phyloP scores from a whole-genome alignment of 1,139 yeast species.

The Saccharomyces hybrid region DNA sequence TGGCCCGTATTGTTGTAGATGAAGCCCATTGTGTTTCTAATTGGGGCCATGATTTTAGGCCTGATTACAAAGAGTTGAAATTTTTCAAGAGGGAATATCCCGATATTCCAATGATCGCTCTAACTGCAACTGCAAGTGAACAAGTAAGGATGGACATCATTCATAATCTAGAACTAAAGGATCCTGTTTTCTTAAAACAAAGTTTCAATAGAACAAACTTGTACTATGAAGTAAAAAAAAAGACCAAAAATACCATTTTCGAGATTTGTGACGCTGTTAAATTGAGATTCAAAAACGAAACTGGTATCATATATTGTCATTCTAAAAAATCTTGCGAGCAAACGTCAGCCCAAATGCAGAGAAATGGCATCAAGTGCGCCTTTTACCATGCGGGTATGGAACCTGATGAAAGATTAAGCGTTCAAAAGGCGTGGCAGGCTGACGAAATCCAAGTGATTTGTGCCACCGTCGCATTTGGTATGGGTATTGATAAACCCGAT shows the following conservation, averaged over 20 bases:
- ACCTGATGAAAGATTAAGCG: slow-evolving; percentile 59
- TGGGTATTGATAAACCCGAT: slow-evolving; percentile 97
- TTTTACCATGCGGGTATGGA: slow-evolving; percentile 94
- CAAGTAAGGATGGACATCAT: slow-evolving; percentile 82
- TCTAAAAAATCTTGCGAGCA: slow-evolving; percentile 85
- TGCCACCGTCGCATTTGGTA: slow-evolving; percentile 97
- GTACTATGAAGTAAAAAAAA: slow-evolving; percentile 67
- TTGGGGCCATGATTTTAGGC: slow-evolving; percentile 99
- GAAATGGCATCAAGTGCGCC: slow-evolving; percentile 57
- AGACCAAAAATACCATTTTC: slow-evolving; percentile 49
- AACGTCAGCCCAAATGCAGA: slow-evolving; percentile 54
- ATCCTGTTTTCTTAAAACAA: slow-evolving; percentile 42
- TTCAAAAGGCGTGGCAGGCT: slow-evolving; percentile 79
- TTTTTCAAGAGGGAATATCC: slow-evolving; percentile 69
- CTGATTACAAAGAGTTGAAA: slow-evolving; percentile 81
- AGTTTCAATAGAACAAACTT: slow-evolving; percentile 88
- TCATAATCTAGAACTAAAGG: slow-evolving; percentile 54
- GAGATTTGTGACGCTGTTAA: slow-evolving; percentile 55
- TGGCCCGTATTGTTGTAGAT: slow-evolving; percentile 89
- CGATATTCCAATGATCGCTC: slow-evolving; percentile 83
- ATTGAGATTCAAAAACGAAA: slow-evolving; percentile 45
- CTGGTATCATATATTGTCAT: slow-evolving; percentile 92
- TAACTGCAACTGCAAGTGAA: slow-evolving; percentile 96
- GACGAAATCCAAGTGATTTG: slow-evolving; percentile 70
- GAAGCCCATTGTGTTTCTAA: slow-evolving; percentile 98